phyloP scores from a whole-genome alignment of 1,284 basidiomycete genomes.

The Filobasidium uniguttulatum region DNA sequence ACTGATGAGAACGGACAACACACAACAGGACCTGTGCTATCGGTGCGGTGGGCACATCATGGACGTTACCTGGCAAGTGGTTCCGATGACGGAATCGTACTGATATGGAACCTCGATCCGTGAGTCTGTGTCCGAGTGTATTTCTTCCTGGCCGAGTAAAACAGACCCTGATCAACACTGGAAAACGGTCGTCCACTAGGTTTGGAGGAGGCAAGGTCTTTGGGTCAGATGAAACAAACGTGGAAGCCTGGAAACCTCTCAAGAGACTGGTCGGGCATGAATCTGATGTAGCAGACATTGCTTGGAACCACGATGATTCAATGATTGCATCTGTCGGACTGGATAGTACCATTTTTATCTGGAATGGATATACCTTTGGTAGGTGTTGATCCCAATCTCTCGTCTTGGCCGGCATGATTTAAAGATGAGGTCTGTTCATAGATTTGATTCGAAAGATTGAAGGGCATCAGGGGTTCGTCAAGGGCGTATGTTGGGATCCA shows the following conservation, averaged over 20 bases:
- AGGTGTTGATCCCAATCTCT: conserved; percentile 22
- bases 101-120: conserved; percentile 97
- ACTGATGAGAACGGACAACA: background rate
- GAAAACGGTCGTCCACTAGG: conserved; percentile 40
- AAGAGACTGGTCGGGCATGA: conserved; percentile 85
- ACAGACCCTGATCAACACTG: background rate
- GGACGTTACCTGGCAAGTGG: conserved; percentile 91
- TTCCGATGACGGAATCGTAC: conserved; percentile 85
- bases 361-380: conserved; percentile 82
- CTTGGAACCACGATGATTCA: conserved; percentile 82
- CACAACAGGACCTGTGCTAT: conserved; percentile 60
- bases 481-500: conserved; percentile 97
- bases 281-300: conserved; percentile 88
- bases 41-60: conserved; percentile 90
- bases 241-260: conserved; percentile 94
- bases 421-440: conserved; percentile 24
- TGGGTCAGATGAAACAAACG: conserved; percentile 81
- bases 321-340: conserved; percentile 89
- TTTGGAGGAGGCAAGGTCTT: conserved; percentile 70
- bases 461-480: conserved; percentile 89
- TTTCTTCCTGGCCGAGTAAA: background rate
- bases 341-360: conserved; percentile 80
- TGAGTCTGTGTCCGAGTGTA: conserved; percentile 40
- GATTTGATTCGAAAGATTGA: conserved; percentile 72
- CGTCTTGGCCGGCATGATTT: background rate